These are phyloP conservation scores for Malassezia obtusa DNA, from an alignment of 1,284 basidiomycete species.

Conservation along the genomic window DNA sequence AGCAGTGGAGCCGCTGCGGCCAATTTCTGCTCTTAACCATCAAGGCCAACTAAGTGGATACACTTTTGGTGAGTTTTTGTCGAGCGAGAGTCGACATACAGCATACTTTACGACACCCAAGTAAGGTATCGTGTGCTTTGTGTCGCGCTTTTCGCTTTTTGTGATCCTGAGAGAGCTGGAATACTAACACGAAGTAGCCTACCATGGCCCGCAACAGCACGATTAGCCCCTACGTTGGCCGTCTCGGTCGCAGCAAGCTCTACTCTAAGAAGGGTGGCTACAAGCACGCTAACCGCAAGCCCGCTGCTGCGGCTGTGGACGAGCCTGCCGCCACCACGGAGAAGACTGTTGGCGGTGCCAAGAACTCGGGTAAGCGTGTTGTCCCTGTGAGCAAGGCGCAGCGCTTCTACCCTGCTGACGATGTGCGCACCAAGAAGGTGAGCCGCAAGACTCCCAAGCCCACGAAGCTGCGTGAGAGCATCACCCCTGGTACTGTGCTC, in stretches of 20 bases:
- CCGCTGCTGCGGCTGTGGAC: constrained; percentile 57
- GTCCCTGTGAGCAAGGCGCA: constrained; percentile 76
- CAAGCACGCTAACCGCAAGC: constrained; percentile 64
- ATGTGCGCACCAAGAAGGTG: constrained; percentile 77
- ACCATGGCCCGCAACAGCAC: constrained; percentile 85
- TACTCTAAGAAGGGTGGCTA: constrained; percentile 64
- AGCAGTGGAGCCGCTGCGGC: constrained; percentile 6
- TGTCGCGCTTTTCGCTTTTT: not conserved
- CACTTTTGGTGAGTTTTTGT: constrained; percentile 13
- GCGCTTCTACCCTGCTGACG: constrained; percentile 95
- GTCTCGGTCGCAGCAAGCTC: constrained; percentile 56
- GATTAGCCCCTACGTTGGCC: constrained; percentile 72
- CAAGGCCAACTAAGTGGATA: constrained; percentile 17
- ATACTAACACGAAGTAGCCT: constrained; percentile 12
- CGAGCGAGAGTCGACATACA: not conserved
- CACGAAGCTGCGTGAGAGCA: constrained; percentile 69
- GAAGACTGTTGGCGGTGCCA: constrained; percentile 75
- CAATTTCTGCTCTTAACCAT: constrained; percentile 19
- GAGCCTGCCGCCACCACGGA: constrained; percentile 57
- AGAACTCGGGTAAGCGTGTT: constrained; percentile 80
- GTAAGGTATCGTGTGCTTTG: not conserved
- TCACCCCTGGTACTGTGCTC: constrained; percentile 88
- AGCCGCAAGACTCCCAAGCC: constrained; percentile 68
- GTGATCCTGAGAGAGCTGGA: not conserved
- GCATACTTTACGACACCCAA: not conserved